Evolutionary conservation across 2,329 filamentous ascomycete species (phyloP).

Genomic region (Cyphellophora europaea): DNA sequence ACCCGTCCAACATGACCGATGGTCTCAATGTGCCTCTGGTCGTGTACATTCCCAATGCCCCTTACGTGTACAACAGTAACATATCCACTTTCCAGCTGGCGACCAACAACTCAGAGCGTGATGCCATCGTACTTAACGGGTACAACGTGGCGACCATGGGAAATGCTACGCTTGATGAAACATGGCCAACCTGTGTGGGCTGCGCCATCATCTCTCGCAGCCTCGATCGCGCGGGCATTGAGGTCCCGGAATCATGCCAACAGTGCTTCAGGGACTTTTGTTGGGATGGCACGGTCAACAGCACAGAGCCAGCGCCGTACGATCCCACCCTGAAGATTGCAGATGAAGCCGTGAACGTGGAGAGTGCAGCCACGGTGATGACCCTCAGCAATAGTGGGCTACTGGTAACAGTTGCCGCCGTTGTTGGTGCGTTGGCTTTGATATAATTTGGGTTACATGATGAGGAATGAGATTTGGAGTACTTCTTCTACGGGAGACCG

Average conservation of each 20-base stretch:
- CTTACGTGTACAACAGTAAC: constrained; percentile 70
- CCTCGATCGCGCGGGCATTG: constrained; percentile 59
- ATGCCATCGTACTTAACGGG: constrained; percentile 77
- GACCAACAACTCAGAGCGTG: constrained; percentile 43
- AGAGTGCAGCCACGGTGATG: not conserved
- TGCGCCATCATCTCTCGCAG: constrained; percentile 78
- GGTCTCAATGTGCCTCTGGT: constrained; percentile 54
- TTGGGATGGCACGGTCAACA: constrained; percentile 73
- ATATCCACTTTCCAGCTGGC: constrained; percentile 37
- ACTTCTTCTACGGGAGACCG: too few relatives aligned
- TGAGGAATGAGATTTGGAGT: not conserved
- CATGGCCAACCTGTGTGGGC: constrained; percentile 77
- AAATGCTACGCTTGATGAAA: constrained; percentile 62
- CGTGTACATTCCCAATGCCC: constrained; percentile 81
- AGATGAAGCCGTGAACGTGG: not conserved
- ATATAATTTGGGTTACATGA: not conserved
- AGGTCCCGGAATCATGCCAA: constrained; percentile 61
- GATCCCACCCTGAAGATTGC: constrained; percentile 25
- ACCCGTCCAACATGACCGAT: constrained; percentile 52
- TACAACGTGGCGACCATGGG: constrained; percentile 74
- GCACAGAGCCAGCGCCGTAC: constrained; percentile 50
- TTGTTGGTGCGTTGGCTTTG: not conserved
- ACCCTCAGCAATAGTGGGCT: not conserved
- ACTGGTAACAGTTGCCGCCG: not conserved
- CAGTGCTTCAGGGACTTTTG: constrained; percentile 76